Conservation (phyloP, 768 basidiomycete genomes). For the Calocybe cyanea region DNA sequence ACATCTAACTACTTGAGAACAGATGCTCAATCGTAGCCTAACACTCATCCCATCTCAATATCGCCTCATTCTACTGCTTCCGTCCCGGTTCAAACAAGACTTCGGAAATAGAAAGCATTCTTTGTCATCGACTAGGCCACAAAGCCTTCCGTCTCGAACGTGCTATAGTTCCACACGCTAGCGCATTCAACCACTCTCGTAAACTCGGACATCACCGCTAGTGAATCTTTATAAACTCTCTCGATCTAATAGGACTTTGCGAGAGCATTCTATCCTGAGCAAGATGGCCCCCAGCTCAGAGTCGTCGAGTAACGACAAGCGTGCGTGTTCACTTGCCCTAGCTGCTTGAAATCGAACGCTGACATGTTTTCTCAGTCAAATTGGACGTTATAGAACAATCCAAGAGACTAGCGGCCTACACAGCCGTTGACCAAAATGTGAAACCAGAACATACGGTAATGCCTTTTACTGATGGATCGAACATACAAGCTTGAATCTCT, state of each 20-base stretch:
- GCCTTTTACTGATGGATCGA: background rate
- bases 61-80: background rate
- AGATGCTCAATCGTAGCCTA: too few relatives aligned
- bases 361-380: background rate
- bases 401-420: conserved; percentile 89
- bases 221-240: too few relatives aligned
- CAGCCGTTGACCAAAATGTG: conserved; percentile 90
- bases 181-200: too few relatives aligned
- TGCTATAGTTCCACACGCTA: too few relatives aligned
- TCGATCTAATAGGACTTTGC: too few relatives aligned
- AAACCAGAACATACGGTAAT: conserved; percentile 74
- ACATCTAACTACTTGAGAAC: too few relatives aligned
- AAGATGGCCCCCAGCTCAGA: background rate
- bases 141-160: too few relatives aligned
- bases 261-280: too few relatives aligned
- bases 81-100: background rate
- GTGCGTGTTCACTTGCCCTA: conserved; percentile 1
- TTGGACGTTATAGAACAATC: conserved; percentile 67
- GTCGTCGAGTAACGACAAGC: background rate
- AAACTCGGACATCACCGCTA: too few relatives aligned
- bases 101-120: too few relatives aligned
- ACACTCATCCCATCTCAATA: background rate
- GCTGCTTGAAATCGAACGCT: too few relatives aligned
- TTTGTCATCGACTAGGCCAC: too few relatives aligned
- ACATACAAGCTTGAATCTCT: conserved; percentile 4